Conservation (phyloP, 805 yeast species). For the Dipodascopsis uninucleata region DNA sequence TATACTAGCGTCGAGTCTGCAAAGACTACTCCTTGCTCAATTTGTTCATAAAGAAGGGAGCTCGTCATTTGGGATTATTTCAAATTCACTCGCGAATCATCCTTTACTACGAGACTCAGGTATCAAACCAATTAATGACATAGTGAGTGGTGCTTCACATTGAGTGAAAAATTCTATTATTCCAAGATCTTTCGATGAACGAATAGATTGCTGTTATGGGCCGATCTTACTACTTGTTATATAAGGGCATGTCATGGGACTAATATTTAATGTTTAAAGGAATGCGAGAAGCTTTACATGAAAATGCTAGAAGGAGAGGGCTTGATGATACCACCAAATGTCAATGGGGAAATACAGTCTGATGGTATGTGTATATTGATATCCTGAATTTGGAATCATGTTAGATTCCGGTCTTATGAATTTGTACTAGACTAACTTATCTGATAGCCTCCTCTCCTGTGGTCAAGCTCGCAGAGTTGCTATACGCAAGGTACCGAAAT, state of each 20-base stretch:
- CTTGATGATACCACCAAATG: constrained; percentile 19
- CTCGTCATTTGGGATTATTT: constrained; percentile 24
- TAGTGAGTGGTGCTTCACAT: constrained; percentile 8
- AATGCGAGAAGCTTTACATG: constrained; percentile 25
- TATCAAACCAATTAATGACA: constrained; percentile 15
- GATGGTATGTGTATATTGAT: constrained; percentile 13
- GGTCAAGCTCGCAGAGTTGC: constrained; percentile 22
- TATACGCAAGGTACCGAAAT: constrained; percentile 22
- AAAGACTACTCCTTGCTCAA: constrained; percentile 29
- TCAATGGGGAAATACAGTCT: constrained; percentile 19
- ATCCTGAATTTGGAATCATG: neutral
- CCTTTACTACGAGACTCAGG: constrained; percentile 26
- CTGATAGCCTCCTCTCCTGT: constrained; percentile 29
- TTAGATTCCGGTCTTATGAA: neutral
- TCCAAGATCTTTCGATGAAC: no score
- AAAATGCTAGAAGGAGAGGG: constrained; percentile 19
- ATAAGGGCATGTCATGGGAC: neutral
- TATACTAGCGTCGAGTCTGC: constrained; percentile 20
- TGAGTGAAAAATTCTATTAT: neutral
- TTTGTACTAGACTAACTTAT: no score
- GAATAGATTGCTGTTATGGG: no score
- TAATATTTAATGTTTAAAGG: constrained; percentile 9
- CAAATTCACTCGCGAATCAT: constrained; percentile 26
- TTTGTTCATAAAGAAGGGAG: constrained; percentile 30
- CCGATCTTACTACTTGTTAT: no score